Evolutionary conservation across 805 yeast genomes (phyloP).

Genomic region (Isabelozyma heimii): DNA sequence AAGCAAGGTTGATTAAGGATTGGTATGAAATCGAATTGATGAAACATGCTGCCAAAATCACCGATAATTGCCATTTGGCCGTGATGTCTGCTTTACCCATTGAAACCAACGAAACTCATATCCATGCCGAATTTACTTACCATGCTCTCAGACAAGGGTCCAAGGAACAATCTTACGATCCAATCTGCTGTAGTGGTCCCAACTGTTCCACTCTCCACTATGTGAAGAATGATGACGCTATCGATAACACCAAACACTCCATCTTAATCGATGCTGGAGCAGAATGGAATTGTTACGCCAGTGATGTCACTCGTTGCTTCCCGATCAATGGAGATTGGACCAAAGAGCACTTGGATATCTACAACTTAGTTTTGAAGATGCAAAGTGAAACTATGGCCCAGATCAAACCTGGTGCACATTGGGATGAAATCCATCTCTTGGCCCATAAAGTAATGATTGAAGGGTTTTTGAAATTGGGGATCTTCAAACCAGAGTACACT

Average conservation of each 20-base stretch:
- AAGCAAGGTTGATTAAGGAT: conserved; percentile 82
- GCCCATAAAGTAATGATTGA: conserved; percentile 78
- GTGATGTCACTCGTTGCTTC: conserved; percentile 94
- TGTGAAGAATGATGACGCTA: conserved; percentile 65
- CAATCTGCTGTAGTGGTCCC: conserved; percentile 93
- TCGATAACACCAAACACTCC: conserved; percentile 53
- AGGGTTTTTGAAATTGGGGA: conserved; percentile 69
- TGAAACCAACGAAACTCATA: conserved; percentile 82
- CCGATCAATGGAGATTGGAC: conserved; percentile 91
- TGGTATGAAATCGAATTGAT: conserved; percentile 72
- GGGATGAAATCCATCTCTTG: conserved; percentile 82
- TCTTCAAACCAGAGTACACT: conserved; percentile 56
- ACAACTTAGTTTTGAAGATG: conserved; percentile 79
- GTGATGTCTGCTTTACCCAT: conserved; percentile 92
- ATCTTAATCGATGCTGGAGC: conserved; percentile 95
- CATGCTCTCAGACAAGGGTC: conserved; percentile 95
- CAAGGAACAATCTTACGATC: conserved; percentile 85
- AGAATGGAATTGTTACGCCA: conserved; percentile 90
- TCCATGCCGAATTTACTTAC: conserved; percentile 93
- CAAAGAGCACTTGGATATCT: conserved; percentile 79
- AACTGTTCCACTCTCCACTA: conserved; percentile 90
- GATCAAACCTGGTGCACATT: conserved; percentile 76
- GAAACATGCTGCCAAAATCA: conserved; percentile 77
- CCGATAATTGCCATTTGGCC: conserved; percentile 85
- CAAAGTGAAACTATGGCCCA: conserved; percentile 66